Evolutionary conservation across 1,139 yeast genomes (phyloP), one percentile per base, ranked within the genome.

Genomic region (Arxiozyma slooffiae): DNA sequence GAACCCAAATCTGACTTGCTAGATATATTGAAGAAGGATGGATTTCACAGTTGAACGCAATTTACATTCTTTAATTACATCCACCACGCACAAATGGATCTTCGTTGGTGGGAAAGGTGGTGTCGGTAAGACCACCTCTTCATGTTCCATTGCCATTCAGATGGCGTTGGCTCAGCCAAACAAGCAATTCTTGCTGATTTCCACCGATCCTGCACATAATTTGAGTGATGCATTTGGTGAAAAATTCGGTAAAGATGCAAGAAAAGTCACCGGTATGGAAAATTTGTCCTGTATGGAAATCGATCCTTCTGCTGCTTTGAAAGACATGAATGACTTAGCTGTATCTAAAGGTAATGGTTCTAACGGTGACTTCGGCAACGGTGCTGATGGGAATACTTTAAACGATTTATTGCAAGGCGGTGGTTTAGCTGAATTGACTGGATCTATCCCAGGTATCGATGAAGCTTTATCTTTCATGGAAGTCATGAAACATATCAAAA

Each of bases 41-140:
- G 76, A 73, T 49, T 66, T 72, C 48, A 64, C 67, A 50, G 76
- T 75, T 41, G 90, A 83, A 60, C 88, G 90, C 54, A 81, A 84
- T 38, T 75, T 85, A 58, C 79, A 79, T 59, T 80, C 85, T 24
- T 71, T 85, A 49, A 72, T 85, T 48, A 64, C 74, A 36, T 88
- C 84, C 57, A 85, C 71, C 42, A 71, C 92, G 18, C 78, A 92
- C 63, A 86, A 86, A 64, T 92, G 98, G 98, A 85, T 92, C 58
- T 92, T 92, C 65, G 97, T 90, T 42, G 98, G 98, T 55, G 98
- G 98, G 61, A 92, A 92, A 74, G 98, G 98, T 67, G 98, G 98
- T 70, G 98, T 92, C 40, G 98, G 98, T 60, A 92, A 92, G 69
- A 92, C 98, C 58, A 92, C 98, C 44, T 87, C 97, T 3, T 90